phyloP scores from a whole-genome alignment of 495 filamentous ascomycete genomes.

The Lepraria neglecta region DNA sequence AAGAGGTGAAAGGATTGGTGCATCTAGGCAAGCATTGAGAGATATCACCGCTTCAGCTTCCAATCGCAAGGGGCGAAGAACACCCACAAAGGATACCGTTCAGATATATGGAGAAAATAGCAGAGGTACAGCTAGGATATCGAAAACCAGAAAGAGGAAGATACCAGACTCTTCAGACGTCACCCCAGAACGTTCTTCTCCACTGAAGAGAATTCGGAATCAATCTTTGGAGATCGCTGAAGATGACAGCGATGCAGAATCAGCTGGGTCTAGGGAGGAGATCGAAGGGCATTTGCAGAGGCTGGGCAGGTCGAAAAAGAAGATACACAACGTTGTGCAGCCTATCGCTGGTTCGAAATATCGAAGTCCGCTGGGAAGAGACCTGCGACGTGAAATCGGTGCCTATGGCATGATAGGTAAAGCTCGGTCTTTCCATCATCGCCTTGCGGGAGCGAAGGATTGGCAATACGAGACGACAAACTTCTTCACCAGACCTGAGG shows the following conservation, averaged over 20 bases:
- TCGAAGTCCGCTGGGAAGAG: conserved; percentile 11
- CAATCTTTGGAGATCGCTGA: conserved; percentile 13
- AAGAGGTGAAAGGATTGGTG: conserved; percentile 42
- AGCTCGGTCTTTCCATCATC: not conserved
- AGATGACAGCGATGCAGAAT: conserved; percentile 9
- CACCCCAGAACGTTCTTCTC: conserved; percentile 28
- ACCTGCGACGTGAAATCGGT: conserved; percentile 25
- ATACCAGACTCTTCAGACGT: conserved; percentile 32
- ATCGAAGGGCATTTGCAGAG: conserved; percentile 3
- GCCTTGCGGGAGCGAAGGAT: conserved; percentile 39
- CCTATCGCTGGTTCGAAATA: conserved; percentile 13
- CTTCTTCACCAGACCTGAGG: conserved; percentile 63
- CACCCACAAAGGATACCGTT: conserved; percentile 35
- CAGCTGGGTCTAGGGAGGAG: conserved; percentile 12
- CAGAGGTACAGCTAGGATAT: conserved; percentile 22
- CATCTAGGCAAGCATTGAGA: conserved; percentile 57
- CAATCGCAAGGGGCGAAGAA: conserved; percentile 43
- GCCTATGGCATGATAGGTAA: conserved; percentile 4
- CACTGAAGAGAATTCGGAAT: conserved; percentile 24
- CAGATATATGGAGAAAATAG: conserved; percentile 27
- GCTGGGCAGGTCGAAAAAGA: not conserved
- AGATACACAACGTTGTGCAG: not conserved
- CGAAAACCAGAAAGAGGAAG: conserved; percentile 38
- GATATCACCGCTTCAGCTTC: conserved; percentile 61
- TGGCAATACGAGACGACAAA: conserved; percentile 68